Conservation (phyloP, 352 stramenopile species). For the Pythium plurisporium region DNA sequence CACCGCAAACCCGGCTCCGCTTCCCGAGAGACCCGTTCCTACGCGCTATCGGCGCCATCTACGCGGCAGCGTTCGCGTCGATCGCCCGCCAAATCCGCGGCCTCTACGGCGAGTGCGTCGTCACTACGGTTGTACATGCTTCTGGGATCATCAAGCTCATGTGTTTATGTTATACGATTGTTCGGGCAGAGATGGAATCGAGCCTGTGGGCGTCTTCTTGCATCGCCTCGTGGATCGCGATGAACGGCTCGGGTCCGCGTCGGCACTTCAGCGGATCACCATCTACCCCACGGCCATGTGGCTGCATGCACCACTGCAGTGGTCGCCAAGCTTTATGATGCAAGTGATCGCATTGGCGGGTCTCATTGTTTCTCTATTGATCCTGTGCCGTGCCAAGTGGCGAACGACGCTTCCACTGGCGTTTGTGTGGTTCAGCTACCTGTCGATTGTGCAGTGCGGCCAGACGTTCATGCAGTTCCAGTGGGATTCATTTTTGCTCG, state of each 20-base stretch:
- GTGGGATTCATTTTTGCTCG: constrained; percentile 91
- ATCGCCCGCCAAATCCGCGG: constrained; percentile 79
- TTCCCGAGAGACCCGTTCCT: constrained; percentile 44
- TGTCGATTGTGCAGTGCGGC: constrained; percentile 76
- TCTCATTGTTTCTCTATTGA: constrained; percentile 27
- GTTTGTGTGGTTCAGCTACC: constrained; percentile 57
- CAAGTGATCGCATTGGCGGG: constrained; percentile 41
- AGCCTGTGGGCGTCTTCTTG: constrained; percentile 53
- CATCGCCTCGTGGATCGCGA: constrained; percentile 26
- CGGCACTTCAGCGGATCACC: constrained; percentile 16
- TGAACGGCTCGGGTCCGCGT: constrained; percentile 6
- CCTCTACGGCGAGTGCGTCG: constrained; percentile 69
- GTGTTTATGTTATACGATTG: too few species aligned
- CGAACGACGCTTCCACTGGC: constrained; percentile 30
- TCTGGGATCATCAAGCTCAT: not conserved
- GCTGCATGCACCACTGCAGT: constrained; percentile 41
- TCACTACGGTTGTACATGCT: constrained; percentile 17
- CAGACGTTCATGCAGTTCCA: constrained; percentile 90
- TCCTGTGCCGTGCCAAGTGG: constrained; percentile 24
- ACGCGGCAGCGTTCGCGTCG: constrained; percentile 66
- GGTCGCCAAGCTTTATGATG: constrained; percentile 44
- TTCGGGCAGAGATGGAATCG: constrained; percentile 41
- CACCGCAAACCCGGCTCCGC: constrained; percentile 1
- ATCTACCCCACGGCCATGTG: constrained; percentile 54
- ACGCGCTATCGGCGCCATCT: constrained; percentile 40